Evolutionary conservation across 2,329 filamentous ascomycete genomes (phyloP).

Genomic region (Fusarium setosum): DNA sequence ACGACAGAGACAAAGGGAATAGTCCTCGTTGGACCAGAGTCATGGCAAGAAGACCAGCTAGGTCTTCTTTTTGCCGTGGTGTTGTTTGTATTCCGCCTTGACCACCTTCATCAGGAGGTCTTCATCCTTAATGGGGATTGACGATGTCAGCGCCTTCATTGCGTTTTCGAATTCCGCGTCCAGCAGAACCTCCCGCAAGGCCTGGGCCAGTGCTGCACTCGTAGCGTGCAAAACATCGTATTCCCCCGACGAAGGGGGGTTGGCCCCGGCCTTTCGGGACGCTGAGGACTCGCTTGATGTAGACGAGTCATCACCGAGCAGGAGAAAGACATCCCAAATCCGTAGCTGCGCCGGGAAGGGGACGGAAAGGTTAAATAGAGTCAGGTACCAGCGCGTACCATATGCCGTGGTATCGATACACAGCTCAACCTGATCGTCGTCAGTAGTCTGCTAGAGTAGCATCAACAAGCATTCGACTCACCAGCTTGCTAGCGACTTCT

Average conservation of each 20-base stretch:
- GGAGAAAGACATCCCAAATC: slow-evolving; percentile 98
- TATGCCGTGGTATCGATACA: slow-evolving; percentile 91
- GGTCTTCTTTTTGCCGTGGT: slow-evolving; percentile 59
- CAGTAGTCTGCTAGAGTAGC: slow-evolving; percentile 6
- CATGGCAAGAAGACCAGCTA: slow-evolving; percentile 47
- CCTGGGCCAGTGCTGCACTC: slow-evolving; percentile 89
- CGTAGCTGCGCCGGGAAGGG: slow-evolving; percentile 94
- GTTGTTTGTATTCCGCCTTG: slow-evolving; percentile 84
- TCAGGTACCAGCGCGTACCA: slow-evolving; percentile 96
- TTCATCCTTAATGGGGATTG: slow-evolving; percentile 93
- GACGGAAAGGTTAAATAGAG: slow-evolving; percentile 95
- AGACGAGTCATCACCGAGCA: slow-evolving; percentile 69
- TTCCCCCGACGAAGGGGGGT: slow-evolving; percentile 54
- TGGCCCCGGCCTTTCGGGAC: slow-evolving; percentile 28
- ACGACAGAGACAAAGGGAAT: slow-evolving; percentile 28
- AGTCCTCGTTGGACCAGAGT: slow-evolving; percentile 30
- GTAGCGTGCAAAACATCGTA: slow-evolving; percentile 92
- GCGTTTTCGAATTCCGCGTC: slow-evolving; percentile 97
- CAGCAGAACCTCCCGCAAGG: slow-evolving; percentile 86
- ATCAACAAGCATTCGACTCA: slow-evolving; percentile 57
- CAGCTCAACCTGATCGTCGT: slow-evolving; percentile 70
- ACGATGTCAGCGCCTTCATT: slow-evolving; percentile 96
- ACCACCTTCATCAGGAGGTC: slow-evolving; percentile 93
- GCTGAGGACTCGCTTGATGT: slow-evolving; percentile 15
- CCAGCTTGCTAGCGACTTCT: slow-evolving; percentile 83